Percentiles rank a stretch among this genome's conserved stretches.
Conservation (phyloP, 441 rosid species). For the Cnidoscolus chayamansa region DNA sequence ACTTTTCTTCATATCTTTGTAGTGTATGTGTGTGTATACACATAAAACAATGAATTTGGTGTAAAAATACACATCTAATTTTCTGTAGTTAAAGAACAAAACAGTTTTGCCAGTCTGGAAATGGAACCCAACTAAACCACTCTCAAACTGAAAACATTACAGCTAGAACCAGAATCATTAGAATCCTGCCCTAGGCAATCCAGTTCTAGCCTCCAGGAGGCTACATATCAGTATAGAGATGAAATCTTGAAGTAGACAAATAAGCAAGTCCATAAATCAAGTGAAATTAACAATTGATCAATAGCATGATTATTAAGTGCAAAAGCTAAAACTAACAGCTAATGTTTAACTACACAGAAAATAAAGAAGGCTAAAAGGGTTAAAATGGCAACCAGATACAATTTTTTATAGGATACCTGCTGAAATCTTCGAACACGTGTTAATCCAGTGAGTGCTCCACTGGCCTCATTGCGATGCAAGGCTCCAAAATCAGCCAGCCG, state of each 20-base stretch:
- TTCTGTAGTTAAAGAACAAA: no score
- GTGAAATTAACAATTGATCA: background rate
- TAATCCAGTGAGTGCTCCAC: slow-evolving; percentile 97
- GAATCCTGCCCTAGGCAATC: no score
- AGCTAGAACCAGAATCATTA: no score
- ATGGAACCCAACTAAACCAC: no score
- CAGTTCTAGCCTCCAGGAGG: no score
- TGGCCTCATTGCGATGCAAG: slow-evolving; percentile 97
- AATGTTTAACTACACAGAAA: slow-evolving; percentile 4
- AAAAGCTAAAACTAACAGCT: background rate
- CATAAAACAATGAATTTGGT: no score
- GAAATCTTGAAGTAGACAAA: slow-evolving; percentile 2
- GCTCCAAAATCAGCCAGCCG: slow-evolving; percentile 96
- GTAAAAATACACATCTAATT: no score
- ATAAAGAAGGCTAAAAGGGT: background rate
- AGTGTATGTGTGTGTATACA: no score
- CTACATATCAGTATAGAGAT: background rate
- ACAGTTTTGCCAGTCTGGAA: no score
- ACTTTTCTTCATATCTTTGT: no score
- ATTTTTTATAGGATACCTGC: slow-evolving; percentile 53
- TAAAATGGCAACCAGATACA: background rate
- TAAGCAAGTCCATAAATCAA: background rate
- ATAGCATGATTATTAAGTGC: background rate
- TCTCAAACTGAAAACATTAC: no score
- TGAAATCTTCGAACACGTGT: slow-evolving; percentile 97